Evolutionary conservation across 2,329 filamentous ascomycete species (phyloP).

Genomic region (Colletotrichum sp.): DNA sequence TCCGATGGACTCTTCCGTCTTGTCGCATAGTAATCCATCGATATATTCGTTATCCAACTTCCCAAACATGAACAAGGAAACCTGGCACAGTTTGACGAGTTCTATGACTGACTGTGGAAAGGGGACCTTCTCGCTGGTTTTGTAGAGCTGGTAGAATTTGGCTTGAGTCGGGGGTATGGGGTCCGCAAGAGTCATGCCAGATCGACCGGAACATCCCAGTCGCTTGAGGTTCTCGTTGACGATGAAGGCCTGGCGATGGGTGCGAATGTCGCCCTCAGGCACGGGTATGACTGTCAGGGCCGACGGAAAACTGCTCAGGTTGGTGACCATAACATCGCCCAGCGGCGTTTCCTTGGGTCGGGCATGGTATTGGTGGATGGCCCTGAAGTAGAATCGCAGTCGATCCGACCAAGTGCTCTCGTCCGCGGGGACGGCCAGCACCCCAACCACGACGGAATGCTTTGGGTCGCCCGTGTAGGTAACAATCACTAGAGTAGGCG

Average conservation of each 20-base stretch:
- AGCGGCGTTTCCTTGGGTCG: conserved; percentile 80
- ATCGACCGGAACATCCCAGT: conserved; percentile 87
- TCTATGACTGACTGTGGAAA: conserved; percentile 83
- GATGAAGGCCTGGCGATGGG: conserved; percentile 83
- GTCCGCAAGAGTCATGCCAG: conserved; percentile 79
- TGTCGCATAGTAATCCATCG: conserved; percentile 90
- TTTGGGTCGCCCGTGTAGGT: conserved; percentile 89
- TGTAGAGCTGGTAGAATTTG: conserved; percentile 92
- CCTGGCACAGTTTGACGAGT: conserved; percentile 89
- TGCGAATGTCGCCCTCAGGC: conserved; percentile 82
- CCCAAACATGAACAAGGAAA: conserved; percentile 85
- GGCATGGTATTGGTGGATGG: conserved; percentile 84
- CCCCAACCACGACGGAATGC: conserved; percentile 78
- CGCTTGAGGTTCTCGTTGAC: conserved; percentile 95
- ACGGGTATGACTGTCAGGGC: conserved; percentile 90
- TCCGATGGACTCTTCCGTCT: conserved; percentile 86
- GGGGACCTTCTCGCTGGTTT: conserved; percentile 81
- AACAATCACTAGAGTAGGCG: conserved; percentile 89
- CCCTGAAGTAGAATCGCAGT: conserved; percentile 83
- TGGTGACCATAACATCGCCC: conserved; percentile 91
- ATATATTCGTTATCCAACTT: conserved; percentile 88
- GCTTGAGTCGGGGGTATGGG: conserved; percentile 83
- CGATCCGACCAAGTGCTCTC: conserved; percentile 80
- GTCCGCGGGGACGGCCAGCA: conserved; percentile 82
- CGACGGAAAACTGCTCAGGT: conserved; percentile 89